Evolutionary conservation across 2,329 filamentous ascomycete genomes (phyloP), one percentile per base, ranked within the genome.

Genomic region (Emmonsiellopsis sp.): DNA sequence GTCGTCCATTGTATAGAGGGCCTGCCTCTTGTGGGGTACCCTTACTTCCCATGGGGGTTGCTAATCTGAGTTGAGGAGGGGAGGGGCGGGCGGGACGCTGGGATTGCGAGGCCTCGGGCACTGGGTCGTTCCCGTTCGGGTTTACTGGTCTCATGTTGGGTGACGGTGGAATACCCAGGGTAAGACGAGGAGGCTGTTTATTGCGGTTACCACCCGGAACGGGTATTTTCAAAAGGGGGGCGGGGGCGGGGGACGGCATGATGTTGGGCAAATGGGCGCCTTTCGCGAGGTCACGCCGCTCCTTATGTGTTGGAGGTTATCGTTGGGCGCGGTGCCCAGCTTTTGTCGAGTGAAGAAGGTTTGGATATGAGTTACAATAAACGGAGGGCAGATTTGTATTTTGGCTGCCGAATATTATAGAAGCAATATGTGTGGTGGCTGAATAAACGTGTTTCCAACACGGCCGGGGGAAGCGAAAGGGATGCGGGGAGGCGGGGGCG

Each of bases 121-220:
- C 67, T 62, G 65, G 64, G 58, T 57, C 69, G 60, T 42, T 63
- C 64, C 43, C 68, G 53, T 51, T 53, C n/a, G 56, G 49, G 32
- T 58, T 61, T 50, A 93, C 82, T 1, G 91, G 84, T 69, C 91
- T 89, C 57, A 79, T 85, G 72, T 83, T 92, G 48, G 89, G 88
- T 37, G 89, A 95, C 0, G 87, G 84, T 38, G 92, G 92, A 55
- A 97, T 97, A 45, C 91, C 88, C 54, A 97, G 81, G 44, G 90
- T 92, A 55, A 97, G 80, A 63, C 87, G 84, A 31, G 89, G 89
- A 51, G 86, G 78, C 59, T 78, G 75, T 61, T 77, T 26, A 26
- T 26, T 78, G 58, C 78, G 78, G 62, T 83, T 79, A 59, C 76
- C 77, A 59, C 88, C 87, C 40, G 86, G 87, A 54, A 94, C 84